Base-by-base conservation (phyloP, 2,329 filamentous ascomycete genomes). In the Calycina herbarum region DNA sequence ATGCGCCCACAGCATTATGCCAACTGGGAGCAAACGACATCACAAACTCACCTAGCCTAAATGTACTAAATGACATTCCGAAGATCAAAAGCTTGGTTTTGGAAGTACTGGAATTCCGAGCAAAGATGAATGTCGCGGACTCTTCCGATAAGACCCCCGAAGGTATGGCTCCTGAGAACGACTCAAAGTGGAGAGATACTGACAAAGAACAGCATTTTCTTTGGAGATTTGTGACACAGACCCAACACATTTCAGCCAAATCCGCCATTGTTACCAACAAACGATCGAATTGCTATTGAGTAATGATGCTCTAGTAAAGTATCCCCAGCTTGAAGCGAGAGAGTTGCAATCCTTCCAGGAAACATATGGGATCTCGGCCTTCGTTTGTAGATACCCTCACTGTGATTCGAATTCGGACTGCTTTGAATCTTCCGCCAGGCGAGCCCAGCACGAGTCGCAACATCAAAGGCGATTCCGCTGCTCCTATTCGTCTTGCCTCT, bases 401-500 rank as follows among this genome's bases (percentile, higher is more conserved):
- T 66, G 62, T 61, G 13, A 15, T 33, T 56, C 56, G 17, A 64
- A 45, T 17, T 29, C 54, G 6, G 62, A 68, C 31, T 60, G 64
- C 33, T 66, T 63, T 48, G 45, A 45, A 27, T 64, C 59, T 15
- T 57, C 24, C 4, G 15, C n/a, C 1, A 15, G 60, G 11, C 59
- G 62, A 61, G 29, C 20, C 13, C 57, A 38, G 57, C 64, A 68
- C 11, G 66, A 68, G 11, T 40, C 62, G 3, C 62, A 58, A 45
- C 64, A 68, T 63, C 59, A 63, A 20, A n/a, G 57, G 40, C 24
- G 13, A 27, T 61, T 61, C 58, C 62, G 40, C n/a, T 66, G 64
- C 31, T 35, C 33, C 29, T 6, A 63, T 33, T 15, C 59, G 11
- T 29, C 61, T 3, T 68, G 64, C 24, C 20, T 62, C 5, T 58